Percentiles rank a stretch among this genome's conserved stretches.
Evolutionary conservation across 129 eudicot species (phyloP).

Genomic region (Centrapalus pauciflorus): DNA sequence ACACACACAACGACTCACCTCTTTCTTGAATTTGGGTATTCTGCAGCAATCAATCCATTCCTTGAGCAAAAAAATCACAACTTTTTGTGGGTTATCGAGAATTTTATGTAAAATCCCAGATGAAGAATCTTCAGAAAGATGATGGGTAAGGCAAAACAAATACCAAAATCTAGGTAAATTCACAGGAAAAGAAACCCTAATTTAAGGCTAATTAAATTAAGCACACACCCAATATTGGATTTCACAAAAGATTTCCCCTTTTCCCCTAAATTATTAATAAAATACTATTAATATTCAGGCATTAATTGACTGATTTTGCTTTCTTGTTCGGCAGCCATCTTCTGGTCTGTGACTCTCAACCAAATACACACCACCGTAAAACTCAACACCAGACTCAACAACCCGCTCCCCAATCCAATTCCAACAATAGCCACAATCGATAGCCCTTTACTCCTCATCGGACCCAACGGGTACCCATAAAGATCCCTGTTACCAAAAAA

Average conservation of each 20-base stretch:
- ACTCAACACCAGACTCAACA: constrained; percentile 74
- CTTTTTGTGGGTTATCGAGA: no score
- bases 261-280: neutral
- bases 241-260: neutral
- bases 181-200: neutral
- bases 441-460: constrained; percentile 62
- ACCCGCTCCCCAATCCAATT: constrained; percentile 93
- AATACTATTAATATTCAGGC: constrained; percentile 25
- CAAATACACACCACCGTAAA: constrained; percentile 86
- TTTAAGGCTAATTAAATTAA: no score
- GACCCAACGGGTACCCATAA: constrained; percentile 74
- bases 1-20: neutral
- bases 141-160: neutral
- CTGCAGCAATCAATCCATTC: neutral
- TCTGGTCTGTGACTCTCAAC: constrained; percentile 32
- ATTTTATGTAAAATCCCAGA: neutral
- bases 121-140: neutral
- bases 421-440: constrained; percentile 76
- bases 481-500: constrained; percentile 67
- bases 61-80: neutral
- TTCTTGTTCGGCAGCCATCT: constrained; percentile 33
- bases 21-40: neutral
- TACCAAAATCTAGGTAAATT: neutral
- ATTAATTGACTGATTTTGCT: constrained; percentile 22
- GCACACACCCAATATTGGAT: constrained; percentile 5